phyloP scores from a whole-genome alignment of 768 basidiomycete species.

The Lactarius hengduanensis region DNA sequence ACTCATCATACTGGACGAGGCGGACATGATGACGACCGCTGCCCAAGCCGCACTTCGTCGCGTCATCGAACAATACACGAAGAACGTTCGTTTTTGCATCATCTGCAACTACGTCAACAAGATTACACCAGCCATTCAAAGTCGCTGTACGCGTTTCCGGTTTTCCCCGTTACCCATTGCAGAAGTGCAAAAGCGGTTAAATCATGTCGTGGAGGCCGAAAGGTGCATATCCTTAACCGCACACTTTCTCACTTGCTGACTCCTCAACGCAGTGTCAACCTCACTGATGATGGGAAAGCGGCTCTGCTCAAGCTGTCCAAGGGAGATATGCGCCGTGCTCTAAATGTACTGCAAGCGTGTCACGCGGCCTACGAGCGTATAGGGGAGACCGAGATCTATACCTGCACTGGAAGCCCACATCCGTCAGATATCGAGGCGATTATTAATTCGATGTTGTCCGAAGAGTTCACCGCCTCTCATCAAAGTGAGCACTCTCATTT shows the following conservation, averaged over 20 bases:
- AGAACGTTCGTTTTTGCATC: constrained; percentile 98
- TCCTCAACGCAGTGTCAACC: constrained; percentile 60
- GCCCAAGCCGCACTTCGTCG: constrained; percentile 96
- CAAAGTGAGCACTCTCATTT: constrained; percentile 50
- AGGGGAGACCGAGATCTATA: constrained; percentile 91
- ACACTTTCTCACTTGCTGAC: constrained; percentile 8
- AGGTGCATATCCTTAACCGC: constrained; percentile 48
- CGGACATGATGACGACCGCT: constrained; percentile 99
- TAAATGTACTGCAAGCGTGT: constrained; percentile 96
- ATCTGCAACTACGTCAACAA: constrained; percentile 99
- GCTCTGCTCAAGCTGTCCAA: constrained; percentile 92
- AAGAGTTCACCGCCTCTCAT: constrained; percentile 92
- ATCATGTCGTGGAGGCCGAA: constrained; percentile 79
- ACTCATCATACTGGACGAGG: constrained; percentile 96
- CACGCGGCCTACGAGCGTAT: constrained; percentile 92
- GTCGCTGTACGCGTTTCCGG: constrained; percentile 95
- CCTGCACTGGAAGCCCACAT: constrained; percentile 95
- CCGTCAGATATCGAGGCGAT: constrained; percentile 92
- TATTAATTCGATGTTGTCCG: constrained; percentile 92
- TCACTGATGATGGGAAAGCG: constrained; percentile 81
- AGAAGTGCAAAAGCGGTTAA: constrained; percentile 83
- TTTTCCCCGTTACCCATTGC: constrained; percentile 87
- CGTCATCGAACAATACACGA: constrained; percentile 98
- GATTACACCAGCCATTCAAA: constrained; percentile 97
- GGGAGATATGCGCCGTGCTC: constrained; percentile 95